A percentile compares a stretch with the other conserved stretches of the same genome.
Conservation (phyloP, 345 rosid genomes). For the Eucalyptus fibrosa region DNA sequence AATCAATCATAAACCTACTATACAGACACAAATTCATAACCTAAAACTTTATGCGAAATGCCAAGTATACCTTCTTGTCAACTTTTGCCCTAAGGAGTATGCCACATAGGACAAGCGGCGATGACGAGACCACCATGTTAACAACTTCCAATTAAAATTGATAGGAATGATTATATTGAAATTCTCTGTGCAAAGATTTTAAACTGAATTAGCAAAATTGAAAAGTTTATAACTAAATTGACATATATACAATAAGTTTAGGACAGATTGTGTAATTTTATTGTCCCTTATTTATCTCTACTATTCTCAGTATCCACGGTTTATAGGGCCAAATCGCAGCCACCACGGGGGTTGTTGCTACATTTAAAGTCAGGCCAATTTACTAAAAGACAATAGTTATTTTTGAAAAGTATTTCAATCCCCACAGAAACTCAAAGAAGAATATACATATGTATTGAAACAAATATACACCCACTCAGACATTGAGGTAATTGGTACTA, state of each 20-base stretch:
- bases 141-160: fast-evolving
- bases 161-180: neutral
- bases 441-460: neutral
- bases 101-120: fast-evolving
- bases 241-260: fast-evolving
- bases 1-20: neutral
- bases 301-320: neutral
- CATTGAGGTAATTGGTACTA: neutral
- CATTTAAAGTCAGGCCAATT: neutral
- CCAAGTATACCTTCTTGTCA: fast-evolving
- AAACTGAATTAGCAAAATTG: fast-evolving
- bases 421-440: neutral
- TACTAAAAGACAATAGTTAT: neutral
- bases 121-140: fast-evolving
- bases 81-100: neutral
- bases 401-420: neutral
- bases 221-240: fast-evolving
- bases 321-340: neutral
- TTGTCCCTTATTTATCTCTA: neutral
- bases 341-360: neutral
- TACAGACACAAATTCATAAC: fast-evolving
- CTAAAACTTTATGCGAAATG: neutral
- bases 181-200: fast-evolving
- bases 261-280: neutral
- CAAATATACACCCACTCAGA: neutral